A percentile compares a stretch with the other conserved stretches of the same genome.
These are phyloP conservation scores for Lasiosphaeris hirsuta DNA, from an alignment of 495 filamentous ascomycete species.

Conservation along the genomic window DNA sequence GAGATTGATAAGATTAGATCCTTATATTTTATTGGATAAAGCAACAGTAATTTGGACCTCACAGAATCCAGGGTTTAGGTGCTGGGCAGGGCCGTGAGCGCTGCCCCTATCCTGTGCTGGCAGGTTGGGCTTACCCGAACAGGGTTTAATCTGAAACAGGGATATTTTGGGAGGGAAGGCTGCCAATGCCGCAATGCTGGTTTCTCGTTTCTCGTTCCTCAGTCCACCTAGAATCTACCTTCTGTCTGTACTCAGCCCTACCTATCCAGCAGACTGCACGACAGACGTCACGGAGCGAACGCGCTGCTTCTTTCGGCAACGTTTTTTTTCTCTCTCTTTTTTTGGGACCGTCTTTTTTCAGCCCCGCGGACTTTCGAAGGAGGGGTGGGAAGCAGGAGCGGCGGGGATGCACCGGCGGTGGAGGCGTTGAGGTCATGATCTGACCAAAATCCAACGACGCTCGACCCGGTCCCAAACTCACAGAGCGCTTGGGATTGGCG, in stretches of 20 bases:
- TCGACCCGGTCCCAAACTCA: not conserved
- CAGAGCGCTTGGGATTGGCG: slow-evolving; percentile 13
- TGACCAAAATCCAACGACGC: not conserved
- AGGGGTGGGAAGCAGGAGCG: no score
- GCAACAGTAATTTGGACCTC: not conserved
- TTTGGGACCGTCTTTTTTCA: no score
- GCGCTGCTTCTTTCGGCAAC: no score
- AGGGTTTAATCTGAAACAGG: not conserved
- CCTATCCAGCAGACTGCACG: no score
- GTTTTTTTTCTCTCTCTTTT: no score
- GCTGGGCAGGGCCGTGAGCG: not conserved
- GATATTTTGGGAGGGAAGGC: not conserved
- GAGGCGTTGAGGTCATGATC: not conserved
- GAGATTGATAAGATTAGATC: slow-evolving; percentile 9
- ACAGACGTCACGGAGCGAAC: no score
- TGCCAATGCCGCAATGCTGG: not conserved
- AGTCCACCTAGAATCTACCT: not conserved
- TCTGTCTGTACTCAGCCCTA: no score
- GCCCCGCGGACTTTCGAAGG: no score
- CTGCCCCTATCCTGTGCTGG: not conserved
- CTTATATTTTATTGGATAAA: not conserved
- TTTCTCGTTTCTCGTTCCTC: not conserved
- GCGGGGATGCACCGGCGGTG: not conserved
- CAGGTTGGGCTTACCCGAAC: no score
- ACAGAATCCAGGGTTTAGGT: not conserved